Evolutionary conservation across 805 yeast species (phyloP), one percentile per base, ranked within the genome.

Genomic region (Phaffomyces thermotolerans): DNA sequence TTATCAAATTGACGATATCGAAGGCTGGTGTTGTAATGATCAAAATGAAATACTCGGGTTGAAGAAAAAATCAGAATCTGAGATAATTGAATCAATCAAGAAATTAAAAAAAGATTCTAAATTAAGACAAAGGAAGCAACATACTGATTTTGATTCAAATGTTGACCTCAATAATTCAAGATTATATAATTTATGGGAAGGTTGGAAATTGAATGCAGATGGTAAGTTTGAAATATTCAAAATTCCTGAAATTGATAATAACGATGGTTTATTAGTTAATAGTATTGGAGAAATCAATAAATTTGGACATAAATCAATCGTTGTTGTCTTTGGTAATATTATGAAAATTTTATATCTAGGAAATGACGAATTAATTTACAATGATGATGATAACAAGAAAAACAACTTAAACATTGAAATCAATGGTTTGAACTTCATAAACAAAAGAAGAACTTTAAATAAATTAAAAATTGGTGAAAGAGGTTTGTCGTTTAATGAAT

Each of bases 1-100:
- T 45, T 77, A 79, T 59, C 81, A 86, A 78, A 67, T 79, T 35
- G 71, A 72, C 24, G 65, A 75, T 46, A 79, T 84, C n/a, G 85
- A 79, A 54, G 77, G 80, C 17, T 87, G 95, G 95, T 80, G 83
- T 50, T 62, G 78, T 12, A 84, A 90, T 1, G 95, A 84, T 52
- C 72, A 84, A 56, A 86, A 87, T 58, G 75, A 81, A 68, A 64
- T 87, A 12, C 73, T 86, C 63, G 96, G 95, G 1, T 67, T 79
- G 8, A 67, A 77, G 39, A 61, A 71, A 44, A 73, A 72, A 44
- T 67, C 68, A 15, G 61, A 57, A 36, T 59, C 54, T 9, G 67
- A 62, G 33, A 53, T 53, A 6, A 42, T 46, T 13, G 47, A 52
- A 33, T 49, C 56, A 4, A 48, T 52, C 18, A 40, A 36, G 12